A percentile compares a stretch with the other conserved stretches of the same genome.
Evolutionary conservation across 2,329 filamentous ascomycete genomes (phyloP).

Genomic region (Nemania abortiva): DNA sequence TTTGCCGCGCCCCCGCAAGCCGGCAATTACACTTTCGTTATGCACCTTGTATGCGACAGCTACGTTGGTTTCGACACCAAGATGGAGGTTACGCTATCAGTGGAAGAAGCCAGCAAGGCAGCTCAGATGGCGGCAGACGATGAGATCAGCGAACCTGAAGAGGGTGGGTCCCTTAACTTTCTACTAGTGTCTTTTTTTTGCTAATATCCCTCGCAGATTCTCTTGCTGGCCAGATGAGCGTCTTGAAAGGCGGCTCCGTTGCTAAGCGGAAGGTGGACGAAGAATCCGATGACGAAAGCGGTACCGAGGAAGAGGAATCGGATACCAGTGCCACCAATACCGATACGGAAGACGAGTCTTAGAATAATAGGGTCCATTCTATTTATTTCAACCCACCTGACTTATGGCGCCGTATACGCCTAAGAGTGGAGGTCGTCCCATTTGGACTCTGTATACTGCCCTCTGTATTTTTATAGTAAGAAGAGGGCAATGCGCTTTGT

Average conservation of each 20-base stretch:
- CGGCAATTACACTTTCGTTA: slow-evolving; percentile 92
- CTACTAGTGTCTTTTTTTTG: slow-evolving; percentile 6
- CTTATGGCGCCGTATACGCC: not conserved
- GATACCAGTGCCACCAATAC: slow-evolving; percentile 77
- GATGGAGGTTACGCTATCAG: slow-evolving; percentile 87
- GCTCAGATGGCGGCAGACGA: slow-evolving; percentile 85
- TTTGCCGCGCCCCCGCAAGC: slow-evolving; percentile 94
- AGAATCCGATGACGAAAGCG: slow-evolving; percentile 83
- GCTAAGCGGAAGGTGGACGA: slow-evolving; percentile 63
- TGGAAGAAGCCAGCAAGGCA: slow-evolving; percentile 90
- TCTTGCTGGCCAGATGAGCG: slow-evolving; percentile 89
- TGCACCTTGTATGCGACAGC: slow-evolving; percentile 93
- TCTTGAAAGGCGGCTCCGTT: slow-evolving; percentile 78
- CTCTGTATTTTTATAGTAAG: slow-evolving; percentile 8
- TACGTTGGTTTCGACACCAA: slow-evolving; percentile 95
- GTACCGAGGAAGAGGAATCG: slow-evolving; percentile 78
- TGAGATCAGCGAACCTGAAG: slow-evolving; percentile 97
- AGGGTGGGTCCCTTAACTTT: slow-evolving; percentile 74
- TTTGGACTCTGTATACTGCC: slow-evolving; percentile 13
- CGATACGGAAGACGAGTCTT: slow-evolving; percentile 73
- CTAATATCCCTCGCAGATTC: slow-evolving; percentile 48
- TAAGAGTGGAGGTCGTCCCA: not conserved
- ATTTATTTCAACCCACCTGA: not conserved
- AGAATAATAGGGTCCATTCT: slow-evolving; percentile 25
- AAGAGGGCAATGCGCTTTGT: slow-evolving; percentile 22